These are phyloP conservation scores for Cephalotrichum gorgonifer DNA, from an alignment of 2,329 filamentous ascomycete species.

Conservation along the genomic window DNA sequence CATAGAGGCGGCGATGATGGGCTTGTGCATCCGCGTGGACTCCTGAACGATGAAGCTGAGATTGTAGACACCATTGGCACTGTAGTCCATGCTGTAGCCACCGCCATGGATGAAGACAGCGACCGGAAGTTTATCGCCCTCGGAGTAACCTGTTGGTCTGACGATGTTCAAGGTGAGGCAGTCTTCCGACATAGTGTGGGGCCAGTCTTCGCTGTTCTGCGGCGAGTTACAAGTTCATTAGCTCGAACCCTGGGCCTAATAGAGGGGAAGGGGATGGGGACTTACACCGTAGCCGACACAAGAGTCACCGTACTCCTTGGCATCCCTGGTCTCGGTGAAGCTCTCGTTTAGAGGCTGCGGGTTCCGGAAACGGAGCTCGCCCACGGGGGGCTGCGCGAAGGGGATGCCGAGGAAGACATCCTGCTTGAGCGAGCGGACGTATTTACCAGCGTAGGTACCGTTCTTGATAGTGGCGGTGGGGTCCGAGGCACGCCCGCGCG, in stretches of 20 bases:
- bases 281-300: too few relatives aligned
- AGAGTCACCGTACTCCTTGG: not conserved
- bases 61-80: constrained; percentile 43
- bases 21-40: constrained; percentile 26
- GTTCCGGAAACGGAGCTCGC: not conserved
- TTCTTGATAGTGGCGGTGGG: too few relatives aligned
- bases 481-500: too few relatives aligned
- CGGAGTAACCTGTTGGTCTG: constrained; percentile 12
- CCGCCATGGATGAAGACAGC: constrained; percentile 23
- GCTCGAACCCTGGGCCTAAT: too few relatives aligned
- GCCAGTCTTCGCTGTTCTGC: too few relatives aligned
- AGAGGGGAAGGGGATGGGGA: too few relatives aligned
- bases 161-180: constrained; percentile 20
- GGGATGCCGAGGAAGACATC: constrained; percentile 40
- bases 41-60: constrained; percentile 45
- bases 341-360: not conserved
- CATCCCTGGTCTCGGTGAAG: not conserved
- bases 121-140: constrained; percentile 11
- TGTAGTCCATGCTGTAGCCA: constrained; percentile 26
- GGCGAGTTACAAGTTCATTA: too few relatives aligned
- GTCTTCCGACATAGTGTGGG: too few relatives aligned
- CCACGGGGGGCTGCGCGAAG: constrained; percentile 24
- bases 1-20: not conserved
- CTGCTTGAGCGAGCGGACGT: constrained; percentile 25
- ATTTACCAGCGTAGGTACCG: constrained; percentile 18